Conservation (phyloP, 768 basidiomycete genomes). For the Hortiboletus flavorubellus region DNA sequence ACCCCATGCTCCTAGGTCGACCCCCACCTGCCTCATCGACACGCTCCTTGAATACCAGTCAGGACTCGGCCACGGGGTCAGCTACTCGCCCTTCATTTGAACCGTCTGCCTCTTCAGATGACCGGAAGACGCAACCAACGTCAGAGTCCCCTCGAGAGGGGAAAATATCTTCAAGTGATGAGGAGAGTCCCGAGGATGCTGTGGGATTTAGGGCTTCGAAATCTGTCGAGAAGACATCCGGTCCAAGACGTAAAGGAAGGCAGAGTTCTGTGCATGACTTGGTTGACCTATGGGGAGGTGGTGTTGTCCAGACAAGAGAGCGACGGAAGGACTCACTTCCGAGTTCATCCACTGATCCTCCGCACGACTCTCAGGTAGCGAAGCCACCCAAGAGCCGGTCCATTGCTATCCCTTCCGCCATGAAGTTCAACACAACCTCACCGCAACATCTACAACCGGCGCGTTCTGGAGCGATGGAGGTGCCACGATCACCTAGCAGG, state of each 20-base stretch:
- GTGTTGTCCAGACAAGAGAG: slow-evolving; percentile 41
- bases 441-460: slow-evolving; percentile 25
- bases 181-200: slow-evolving; percentile 52
- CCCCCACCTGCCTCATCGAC: slow-evolving; percentile 1
- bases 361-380: slow-evolving; percentile 8
- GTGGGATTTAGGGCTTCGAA: slow-evolving; percentile 26
- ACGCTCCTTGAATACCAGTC: slow-evolving; percentile 9
- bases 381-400: slow-evolving; percentile 22
- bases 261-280: slow-evolving; percentile 84
- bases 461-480: slow-evolving; percentile 14
- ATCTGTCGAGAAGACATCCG: slow-evolving; percentile 21
- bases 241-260: slow-evolving; percentile 42
- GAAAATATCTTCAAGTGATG: slow-evolving; percentile 53
- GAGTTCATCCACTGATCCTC: slow-evolving; percentile 16
- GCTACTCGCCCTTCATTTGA: slow-evolving; percentile 9
- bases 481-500: slow-evolving; percentile 27
- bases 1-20: slow-evolving; percentile 1
- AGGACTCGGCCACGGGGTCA: slow-evolving; percentile 5
- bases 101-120: slow-evolving; percentile 38
- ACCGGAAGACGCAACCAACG: slow-evolving; percentile 44
- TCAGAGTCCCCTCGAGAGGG: slow-evolving; percentile 23
- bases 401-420: slow-evolving; percentile 13
- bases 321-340: slow-evolving; percentile 31
- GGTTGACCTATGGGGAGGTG: slow-evolving; percentile 75
- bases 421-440: slow-evolving; percentile 21